Percentiles rank a stretch among this genome's conserved stretches.
Conservation (phyloP, 108 stramenopile species). For the Aurantiochytrium sp. region DNA sequence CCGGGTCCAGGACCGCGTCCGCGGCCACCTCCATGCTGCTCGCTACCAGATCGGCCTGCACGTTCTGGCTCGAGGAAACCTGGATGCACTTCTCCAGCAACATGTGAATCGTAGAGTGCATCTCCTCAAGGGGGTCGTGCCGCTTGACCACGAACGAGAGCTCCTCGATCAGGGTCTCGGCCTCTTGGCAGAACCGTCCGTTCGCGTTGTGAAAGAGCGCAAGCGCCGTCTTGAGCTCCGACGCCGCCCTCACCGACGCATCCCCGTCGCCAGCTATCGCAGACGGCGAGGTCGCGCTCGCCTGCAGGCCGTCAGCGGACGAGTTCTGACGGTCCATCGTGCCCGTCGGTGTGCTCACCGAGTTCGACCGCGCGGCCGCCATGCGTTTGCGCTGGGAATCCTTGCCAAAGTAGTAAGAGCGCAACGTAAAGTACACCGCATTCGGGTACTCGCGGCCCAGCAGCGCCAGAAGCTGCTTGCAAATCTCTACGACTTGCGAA, state of each 20-base stretch:
- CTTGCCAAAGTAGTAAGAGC: not conserved
- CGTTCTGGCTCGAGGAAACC: not conserved
- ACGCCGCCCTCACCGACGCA: not conserved
- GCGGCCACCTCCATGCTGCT: not conserved
- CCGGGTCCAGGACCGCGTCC: not conserved
- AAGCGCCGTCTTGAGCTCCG: not conserved
- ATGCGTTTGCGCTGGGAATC: not conserved
- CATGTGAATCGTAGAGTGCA: slow-evolving; percentile 7
- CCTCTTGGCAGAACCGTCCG: not conserved
- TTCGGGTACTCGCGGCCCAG: not conserved
- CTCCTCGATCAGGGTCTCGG: not conserved
- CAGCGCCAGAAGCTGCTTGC: not conserved
- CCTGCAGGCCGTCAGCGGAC: not conserved
- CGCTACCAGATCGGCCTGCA: not conserved
- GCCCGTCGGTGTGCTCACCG: too few species aligned
- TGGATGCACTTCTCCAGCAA: not conserved
- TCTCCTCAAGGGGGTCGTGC: slow-evolving; percentile 9
- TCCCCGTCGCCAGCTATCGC: not conserved
- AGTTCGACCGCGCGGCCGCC: not conserved
- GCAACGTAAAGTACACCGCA: slow-evolving; percentile 1
- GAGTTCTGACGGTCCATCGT: not conserved
- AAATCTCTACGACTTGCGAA: not conserved
- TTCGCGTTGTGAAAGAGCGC: not conserved
- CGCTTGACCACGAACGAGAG: not conserved
- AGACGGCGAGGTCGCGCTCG: not conserved